phyloP scores from a whole-genome alignment of 2,329 filamentous ascomycete genomes.

The Hortaea sp. region DNA sequence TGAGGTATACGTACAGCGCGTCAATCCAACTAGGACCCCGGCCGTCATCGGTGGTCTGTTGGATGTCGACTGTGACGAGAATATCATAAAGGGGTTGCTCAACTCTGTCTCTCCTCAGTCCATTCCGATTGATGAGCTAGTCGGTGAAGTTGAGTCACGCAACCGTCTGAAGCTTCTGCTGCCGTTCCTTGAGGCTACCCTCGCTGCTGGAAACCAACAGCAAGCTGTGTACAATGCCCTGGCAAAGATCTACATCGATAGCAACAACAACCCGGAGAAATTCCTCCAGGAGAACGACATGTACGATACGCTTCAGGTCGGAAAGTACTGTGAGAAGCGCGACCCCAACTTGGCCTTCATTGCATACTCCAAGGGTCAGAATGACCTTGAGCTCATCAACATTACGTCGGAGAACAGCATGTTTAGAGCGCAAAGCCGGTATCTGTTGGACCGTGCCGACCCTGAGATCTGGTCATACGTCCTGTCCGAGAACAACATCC shows the following conservation, averaged over 20 bases:
- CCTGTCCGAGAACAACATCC: slow-evolving; percentile 88
- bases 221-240: slow-evolving; percentile 95
- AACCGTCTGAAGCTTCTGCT: slow-evolving; percentile 92
- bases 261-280: slow-evolving; percentile 94
- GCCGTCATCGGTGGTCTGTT: slow-evolving; percentile 87
- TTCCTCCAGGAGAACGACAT: slow-evolving; percentile 96
- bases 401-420: slow-evolving; percentile 99
- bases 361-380: slow-evolving; percentile 91
- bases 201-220: slow-evolving; percentile 85
- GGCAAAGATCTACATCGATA: slow-evolving; percentile 98
- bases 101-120: slow-evolving; percentile 71
- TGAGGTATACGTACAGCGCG: slow-evolving; percentile 92
- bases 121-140: slow-evolving; percentile 89
- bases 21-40: slow-evolving; percentile 84
- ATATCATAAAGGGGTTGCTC: slow-evolving; percentile 86
- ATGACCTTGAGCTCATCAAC: slow-evolving; percentile 91
- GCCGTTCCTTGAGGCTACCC: slow-evolving; percentile 87
- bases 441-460: slow-evolving; percentile 84
- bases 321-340: slow-evolving; percentile 98
- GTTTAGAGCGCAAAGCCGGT: slow-evolving; percentile 96
- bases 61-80: slow-evolving; percentile 95
- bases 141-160: slow-evolving; percentile 85
- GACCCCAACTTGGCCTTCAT: slow-evolving; percentile 94
- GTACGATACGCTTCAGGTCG: slow-evolving; percentile 84
- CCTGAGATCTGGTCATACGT: slow-evolving; percentile 90